phyloP scores from a whole-genome alignment of 257 asterid genomes.

The Verbena officinalis region DNA sequence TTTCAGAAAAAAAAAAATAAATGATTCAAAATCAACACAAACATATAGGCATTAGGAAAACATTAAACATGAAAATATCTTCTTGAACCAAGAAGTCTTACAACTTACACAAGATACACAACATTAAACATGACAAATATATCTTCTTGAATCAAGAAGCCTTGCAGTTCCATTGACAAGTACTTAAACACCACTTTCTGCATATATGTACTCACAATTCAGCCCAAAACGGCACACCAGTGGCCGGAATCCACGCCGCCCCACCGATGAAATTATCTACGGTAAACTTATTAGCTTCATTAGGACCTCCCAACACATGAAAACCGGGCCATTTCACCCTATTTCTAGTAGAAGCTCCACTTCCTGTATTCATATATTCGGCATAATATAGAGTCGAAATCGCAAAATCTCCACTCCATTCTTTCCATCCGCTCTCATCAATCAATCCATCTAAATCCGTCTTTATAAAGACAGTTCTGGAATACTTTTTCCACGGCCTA shows the following conservation, averaged over 20 bases:
- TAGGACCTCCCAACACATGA: conserved; percentile 42
- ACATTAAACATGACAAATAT: not conserved
- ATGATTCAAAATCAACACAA: no score
- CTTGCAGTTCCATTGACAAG: not conserved
- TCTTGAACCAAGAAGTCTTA: no score
- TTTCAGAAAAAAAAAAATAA: no score
- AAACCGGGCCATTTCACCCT: conserved; percentile 75
- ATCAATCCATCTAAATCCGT: conserved; percentile 60
- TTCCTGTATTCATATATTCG: conserved; percentile 62
- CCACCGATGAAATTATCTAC: conserved; percentile 62
- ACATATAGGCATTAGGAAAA: no score
- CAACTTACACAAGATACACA: no score
- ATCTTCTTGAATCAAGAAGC: not conserved
- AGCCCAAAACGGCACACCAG: conserved; percentile 66
- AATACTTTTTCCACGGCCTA: conserved; percentile 68
- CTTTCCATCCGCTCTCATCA: conserved; percentile 58
- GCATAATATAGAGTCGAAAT: conserved; percentile 66
- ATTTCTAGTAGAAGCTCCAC: conserved; percentile 49
- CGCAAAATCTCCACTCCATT: conserved; percentile 61
- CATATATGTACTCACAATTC: conserved; percentile 26
- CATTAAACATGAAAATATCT: no score
- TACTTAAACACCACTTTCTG: not conserved
- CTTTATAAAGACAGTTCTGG: conserved; percentile 56
- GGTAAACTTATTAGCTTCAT: conserved; percentile 43
- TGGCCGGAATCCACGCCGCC: conserved; percentile 60